A percentile compares a stretch with the other conserved stretches of the same genome.
Conservation (phyloP, 371 early-diverging fungal genomes). For the Scutellospora calospora region DNA sequence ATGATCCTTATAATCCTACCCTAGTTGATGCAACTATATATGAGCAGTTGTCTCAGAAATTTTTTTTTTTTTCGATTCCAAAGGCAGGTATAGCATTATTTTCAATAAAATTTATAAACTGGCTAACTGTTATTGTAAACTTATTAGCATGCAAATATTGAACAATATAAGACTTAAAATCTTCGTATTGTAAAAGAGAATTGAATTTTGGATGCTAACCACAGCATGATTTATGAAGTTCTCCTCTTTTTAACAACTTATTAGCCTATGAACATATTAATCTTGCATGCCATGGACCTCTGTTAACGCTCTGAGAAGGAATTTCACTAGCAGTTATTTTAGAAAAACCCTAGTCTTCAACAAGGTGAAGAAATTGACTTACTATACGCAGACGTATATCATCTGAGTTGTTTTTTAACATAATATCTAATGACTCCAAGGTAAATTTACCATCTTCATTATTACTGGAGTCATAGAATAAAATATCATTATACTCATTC, state of each 20-base stretch:
- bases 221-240: not conserved
- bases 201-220: not conserved
- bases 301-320: not conserved
- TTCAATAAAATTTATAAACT: conserved; percentile 26
- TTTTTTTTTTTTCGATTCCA: not conserved
- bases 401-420: not conserved
- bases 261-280: not conserved
- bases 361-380: conserved; percentile 28
- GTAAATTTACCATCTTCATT: not conserved
- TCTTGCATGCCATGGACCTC: not conserved
- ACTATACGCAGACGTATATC: conserved; percentile 8
- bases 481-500: not conserved
- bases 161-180: not conserved
- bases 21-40: not conserved
- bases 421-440: conserved; percentile 5
- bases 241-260: not conserved
- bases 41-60: conserved; percentile 15
- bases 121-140: not conserved
- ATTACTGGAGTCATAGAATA: not conserved
- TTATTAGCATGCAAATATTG: conserved; percentile 21
- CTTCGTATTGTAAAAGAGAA: not conserved
- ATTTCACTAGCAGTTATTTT: not conserved
- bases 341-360: not conserved
- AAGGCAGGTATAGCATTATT: not conserved
- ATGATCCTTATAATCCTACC: not conserved